A percentile compares a stretch with the other conserved stretches of the same genome.
These are phyloP conservation scores for Acidomyces sp. DNA, from an alignment of 495 filamentous ascomycete genomes.

Conservation along the genomic window DNA sequence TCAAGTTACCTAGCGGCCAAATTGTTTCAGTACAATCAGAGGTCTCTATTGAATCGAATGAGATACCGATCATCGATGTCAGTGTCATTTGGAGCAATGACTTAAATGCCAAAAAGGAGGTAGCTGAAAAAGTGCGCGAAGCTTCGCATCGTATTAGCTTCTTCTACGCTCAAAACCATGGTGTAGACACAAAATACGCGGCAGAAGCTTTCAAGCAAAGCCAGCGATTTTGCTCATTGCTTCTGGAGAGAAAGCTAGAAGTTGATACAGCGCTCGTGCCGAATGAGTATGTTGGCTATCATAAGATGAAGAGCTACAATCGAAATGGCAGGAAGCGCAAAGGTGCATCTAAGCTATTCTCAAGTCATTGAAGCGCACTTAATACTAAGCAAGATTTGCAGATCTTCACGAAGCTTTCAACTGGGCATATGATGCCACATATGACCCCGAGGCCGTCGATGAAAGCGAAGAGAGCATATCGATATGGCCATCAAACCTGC, in stretches of 20 bases:
- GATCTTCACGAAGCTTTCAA: conserved; percentile 15
- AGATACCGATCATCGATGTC: not conserved
- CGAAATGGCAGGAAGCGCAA: not conserved
- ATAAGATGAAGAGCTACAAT: not conserved
- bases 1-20: too few relatives aligned
- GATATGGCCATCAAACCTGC: conserved; percentile 5
- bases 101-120: not conserved
- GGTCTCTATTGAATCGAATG: too few relatives aligned
- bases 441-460: conserved; percentile 1
- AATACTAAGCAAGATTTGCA: too few relatives aligned
- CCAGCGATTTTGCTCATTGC: not conserved
- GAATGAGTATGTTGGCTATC: not conserved
- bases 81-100: not conserved
- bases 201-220: not conserved
- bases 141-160: not conserved
- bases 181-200: not conserved
- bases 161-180: not conserved
- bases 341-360: not conserved
- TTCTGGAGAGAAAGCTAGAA: not conserved
- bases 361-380: too few relatives aligned
- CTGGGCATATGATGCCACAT: conserved; percentile 3
- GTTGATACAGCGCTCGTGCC: not conserved
- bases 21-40: too few relatives aligned
- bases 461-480: not conserved
- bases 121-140: not conserved